These are phyloP conservation scores for Fonsecaea pugnacius DNA, from an alignment of 2,329 filamentous ascomycete species.

Conservation along the genomic window DNA sequence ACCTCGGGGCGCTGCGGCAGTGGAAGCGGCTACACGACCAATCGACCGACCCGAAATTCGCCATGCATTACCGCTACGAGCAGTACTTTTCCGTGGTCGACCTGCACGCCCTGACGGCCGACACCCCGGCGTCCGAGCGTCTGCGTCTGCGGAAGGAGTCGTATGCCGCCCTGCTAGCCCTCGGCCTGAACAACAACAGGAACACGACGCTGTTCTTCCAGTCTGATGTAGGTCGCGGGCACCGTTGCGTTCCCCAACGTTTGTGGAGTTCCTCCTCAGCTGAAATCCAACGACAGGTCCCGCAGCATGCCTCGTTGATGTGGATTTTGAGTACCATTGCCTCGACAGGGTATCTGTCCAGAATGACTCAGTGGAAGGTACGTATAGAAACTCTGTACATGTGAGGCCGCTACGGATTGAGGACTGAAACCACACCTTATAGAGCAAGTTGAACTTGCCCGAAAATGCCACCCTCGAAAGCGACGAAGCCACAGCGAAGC, in stretches of 20 bases:
- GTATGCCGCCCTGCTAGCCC: slow-evolving; percentile 78
- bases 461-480: slow-evolving; percentile 64
- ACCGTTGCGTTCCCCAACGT: background rate
- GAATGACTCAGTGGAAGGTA: slow-evolving; percentile 99
- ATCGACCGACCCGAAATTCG: slow-evolving; percentile 55
- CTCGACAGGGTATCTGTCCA: slow-evolving; percentile 86
- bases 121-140: slow-evolving; percentile 66
- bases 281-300: slow-evolving; percentile 57
- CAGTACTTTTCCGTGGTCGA: slow-evolving; percentile 88
- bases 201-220: slow-evolving; percentile 81
- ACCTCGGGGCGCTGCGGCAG: slow-evolving; percentile 82
- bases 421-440: slow-evolving; percentile 7
- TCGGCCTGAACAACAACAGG: slow-evolving; percentile 75
- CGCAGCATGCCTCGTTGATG: slow-evolving; percentile 86
- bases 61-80: slow-evolving; percentile 10
- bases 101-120: slow-evolving; percentile 81
- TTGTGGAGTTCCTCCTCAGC: background rate
- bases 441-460: slow-evolving; percentile 74
- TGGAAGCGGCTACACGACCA: slow-evolving; percentile 82
- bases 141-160: slow-evolving; percentile 71
- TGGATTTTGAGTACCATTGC: slow-evolving; percentile 95
- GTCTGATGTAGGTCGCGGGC: slow-evolving; percentile 62
- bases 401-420: background rate
- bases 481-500: slow-evolving; percentile 59
- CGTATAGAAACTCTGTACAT: background rate